Base-by-base conservation (phyloP, 495 filamentous ascomycete species). In the Rusavskia elegans region DNA sequence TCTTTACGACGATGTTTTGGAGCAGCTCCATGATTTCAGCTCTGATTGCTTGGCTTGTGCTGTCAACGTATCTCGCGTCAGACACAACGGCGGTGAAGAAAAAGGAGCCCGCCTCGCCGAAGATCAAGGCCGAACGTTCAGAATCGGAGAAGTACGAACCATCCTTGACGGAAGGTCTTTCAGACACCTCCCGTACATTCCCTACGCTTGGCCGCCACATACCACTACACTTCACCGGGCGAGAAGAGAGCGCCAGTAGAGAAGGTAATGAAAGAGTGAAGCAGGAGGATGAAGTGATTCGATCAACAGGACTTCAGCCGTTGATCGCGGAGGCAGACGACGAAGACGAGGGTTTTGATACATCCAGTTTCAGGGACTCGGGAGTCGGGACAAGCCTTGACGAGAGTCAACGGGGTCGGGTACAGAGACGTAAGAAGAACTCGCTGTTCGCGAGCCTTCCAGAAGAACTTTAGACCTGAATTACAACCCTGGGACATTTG, bases 1-100 rank as follows among this genome's bases (percentile, higher is more conserved):
- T 84, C 2, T 83, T 83, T 50, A 84, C 78, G 4, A 66, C 61
- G 3, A 42, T 76, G 25, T 95, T 96, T 64, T 96, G 88, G 89
- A 63, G 61, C 9, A 68, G 76, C 2, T 85, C 85, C 57, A 72
- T 94, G 66, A 42, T 74, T 0, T 80, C 79, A 30, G 71, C 78
- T 54, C 64, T 69, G 6, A 1, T 83, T 2, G 75, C 68, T 0
- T 92, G 83, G 82, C 51, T 75, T 2, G 36, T 73, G 3, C 55
- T 83, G 9, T 68, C 65, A 48, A 55, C 66, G 4, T 60, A 68
- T 37, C 64, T 70, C 51, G 17, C 52, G 2, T 14, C 50, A 3
- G 42, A 39, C 52, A 36, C 50, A 51, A 44, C 5, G 23, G 16
- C 6, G 61, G 58, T 27, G 39, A 56, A 40, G 59, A 52, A 38